A percentile compares a stretch with the other conserved stretches of the same genome.
Conservation (phyloP, 139 green algal species). For the Spirogloea muscicola region DNA sequence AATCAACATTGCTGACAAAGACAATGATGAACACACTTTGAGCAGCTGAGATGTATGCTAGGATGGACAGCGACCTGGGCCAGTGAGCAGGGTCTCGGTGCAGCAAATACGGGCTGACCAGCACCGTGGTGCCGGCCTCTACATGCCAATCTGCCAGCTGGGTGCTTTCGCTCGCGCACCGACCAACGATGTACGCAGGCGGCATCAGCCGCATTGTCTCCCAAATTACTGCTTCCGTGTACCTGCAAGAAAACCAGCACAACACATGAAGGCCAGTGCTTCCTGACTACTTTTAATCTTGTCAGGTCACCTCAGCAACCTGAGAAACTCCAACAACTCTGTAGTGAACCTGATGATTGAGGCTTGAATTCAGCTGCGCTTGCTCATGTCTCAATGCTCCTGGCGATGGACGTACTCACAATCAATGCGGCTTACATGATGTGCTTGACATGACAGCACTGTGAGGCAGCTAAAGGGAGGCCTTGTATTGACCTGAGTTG, state of each 20-base stretch:
- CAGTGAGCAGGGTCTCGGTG: constrained; percentile 64
- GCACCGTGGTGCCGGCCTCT: constrained; percentile 64
- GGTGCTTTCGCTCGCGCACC: constrained; percentile 58
- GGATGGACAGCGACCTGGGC: too few species aligned
- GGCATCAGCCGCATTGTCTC: constrained; percentile 78
- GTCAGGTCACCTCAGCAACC: too few species aligned
- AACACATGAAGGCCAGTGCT: too few species aligned
- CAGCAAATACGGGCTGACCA: constrained; percentile 75
- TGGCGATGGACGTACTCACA: neutral
- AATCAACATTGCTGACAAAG: too few species aligned
- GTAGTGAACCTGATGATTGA: too few species aligned
- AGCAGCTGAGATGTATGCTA: too few species aligned
- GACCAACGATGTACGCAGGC: constrained; percentile 82
- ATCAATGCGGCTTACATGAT: neutral
- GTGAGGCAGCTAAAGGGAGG: too few species aligned
- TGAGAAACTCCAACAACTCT: too few species aligned
- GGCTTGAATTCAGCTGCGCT: neutral
- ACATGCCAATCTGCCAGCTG: constrained; percentile 8
- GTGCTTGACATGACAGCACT: neutral
- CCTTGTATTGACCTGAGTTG: neutral
- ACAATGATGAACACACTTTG: too few species aligned
- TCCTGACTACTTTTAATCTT: too few species aligned
- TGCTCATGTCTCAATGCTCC: neutral
- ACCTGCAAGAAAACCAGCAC: constrained; percentile 1
- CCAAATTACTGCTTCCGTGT: constrained; percentile 66